A percentile compares a stretch with the other conserved stretches of the same genome.
These are phyloP conservation scores for Cercospora sesami DNA, from an alignment of 2,329 filamentous ascomycete species.

Conservation along the genomic window DNA sequence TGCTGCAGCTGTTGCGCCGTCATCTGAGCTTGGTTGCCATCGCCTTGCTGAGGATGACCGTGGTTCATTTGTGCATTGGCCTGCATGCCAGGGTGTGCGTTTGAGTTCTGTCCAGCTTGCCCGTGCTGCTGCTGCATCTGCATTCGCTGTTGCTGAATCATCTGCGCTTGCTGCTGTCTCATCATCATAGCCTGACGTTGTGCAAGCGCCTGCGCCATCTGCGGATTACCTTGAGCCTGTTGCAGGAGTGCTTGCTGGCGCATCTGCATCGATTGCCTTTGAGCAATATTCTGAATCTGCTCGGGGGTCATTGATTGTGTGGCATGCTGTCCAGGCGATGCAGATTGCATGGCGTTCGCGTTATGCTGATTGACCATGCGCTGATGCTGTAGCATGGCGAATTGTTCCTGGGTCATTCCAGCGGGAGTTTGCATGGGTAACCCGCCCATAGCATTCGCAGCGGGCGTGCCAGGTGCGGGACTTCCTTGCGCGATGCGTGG, in stretches of 20 bases:
- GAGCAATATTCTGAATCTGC: constrained; percentile 38
- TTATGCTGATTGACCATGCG: constrained; percentile 36
- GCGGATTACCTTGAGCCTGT: constrained; percentile 26
- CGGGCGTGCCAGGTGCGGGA: constrained; percentile 36
- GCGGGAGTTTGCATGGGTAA: constrained; percentile 36
- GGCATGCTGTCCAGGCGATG: constrained; percentile 22
- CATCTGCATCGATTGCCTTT: constrained; percentile 38
- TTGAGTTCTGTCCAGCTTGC: constrained; percentile 22
- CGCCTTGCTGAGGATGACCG: constrained; percentile 27
- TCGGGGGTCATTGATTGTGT: constrained; percentile 33
- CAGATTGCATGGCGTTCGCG: constrained; percentile 22
- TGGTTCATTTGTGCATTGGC: constrained; percentile 28
- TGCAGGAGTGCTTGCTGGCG: constrained; percentile 32
- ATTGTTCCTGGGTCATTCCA: constrained; percentile 36
- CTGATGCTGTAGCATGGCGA: constrained; percentile 37
- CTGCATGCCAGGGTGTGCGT: constrained; percentile 26
- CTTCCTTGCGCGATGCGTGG: constrained; percentile 41
- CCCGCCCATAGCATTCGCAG: constrained; percentile 26
- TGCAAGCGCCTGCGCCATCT: constrained; percentile 30
- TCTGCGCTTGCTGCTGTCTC: constrained; percentile 30
- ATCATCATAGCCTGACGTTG: constrained; percentile 27
- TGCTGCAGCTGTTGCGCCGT: constrained; percentile 23
- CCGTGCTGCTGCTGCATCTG: constrained; percentile 26
- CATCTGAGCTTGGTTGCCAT: constrained; percentile 30
- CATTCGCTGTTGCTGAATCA: constrained; percentile 12